A percentile compares a stretch with the other conserved stretches of the same genome.
phyloP scores from a whole-genome alignment of 345 rosid species.

The Sisymbrium irio region DNA sequence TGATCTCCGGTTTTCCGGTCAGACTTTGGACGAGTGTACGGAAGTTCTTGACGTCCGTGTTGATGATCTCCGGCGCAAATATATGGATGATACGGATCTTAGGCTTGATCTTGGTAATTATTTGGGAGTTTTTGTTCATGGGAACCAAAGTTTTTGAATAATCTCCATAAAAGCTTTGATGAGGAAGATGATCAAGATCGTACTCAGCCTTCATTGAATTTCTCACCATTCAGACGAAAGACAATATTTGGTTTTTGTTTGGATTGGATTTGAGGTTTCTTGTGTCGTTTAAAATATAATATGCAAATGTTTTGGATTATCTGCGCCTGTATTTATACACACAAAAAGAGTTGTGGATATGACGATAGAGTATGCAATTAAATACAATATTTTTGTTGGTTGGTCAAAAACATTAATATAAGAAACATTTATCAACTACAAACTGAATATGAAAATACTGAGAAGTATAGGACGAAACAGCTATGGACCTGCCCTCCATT shows the following conservation, averaged over 20 bases:
- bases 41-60: slow-evolving; percentile 85
- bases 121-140: slow-evolving; percentile 50
- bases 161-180: slow-evolving; percentile 22
- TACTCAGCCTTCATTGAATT: slow-evolving; percentile 23
- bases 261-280: slow-evolving; percentile 1
- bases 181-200: slow-evolving; percentile 19
- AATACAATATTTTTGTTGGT: slow-evolving; percentile 19
- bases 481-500: slow-evolving; percentile 24
- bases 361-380: slow-evolving; percentile 4
- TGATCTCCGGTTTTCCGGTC: slow-evolving; percentile 65
- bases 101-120: slow-evolving; percentile 62
- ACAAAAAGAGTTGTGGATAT: not conserved
- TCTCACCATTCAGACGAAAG: slow-evolving; percentile 20
- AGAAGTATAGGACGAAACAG: slow-evolving; percentile 6
- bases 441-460: slow-evolving; percentile 15
- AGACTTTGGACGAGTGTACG: slow-evolving; percentile 80
- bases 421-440: not conserved
- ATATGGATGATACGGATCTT: slow-evolving; percentile 83
- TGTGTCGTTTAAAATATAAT: slow-evolving; percentile 1
- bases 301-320: slow-evolving; percentile 24
- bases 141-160: slow-evolving; percentile 27
- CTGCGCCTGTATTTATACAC: slow-evolving; percentile 17
- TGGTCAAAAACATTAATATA: slow-evolving; percentile 14
- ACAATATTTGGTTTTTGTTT: not conserved
- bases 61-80: slow-evolving; percentile 89